Evolutionary conservation across 139 green algal species (phyloP).

Genomic region (Bryopsis sp.): DNA sequence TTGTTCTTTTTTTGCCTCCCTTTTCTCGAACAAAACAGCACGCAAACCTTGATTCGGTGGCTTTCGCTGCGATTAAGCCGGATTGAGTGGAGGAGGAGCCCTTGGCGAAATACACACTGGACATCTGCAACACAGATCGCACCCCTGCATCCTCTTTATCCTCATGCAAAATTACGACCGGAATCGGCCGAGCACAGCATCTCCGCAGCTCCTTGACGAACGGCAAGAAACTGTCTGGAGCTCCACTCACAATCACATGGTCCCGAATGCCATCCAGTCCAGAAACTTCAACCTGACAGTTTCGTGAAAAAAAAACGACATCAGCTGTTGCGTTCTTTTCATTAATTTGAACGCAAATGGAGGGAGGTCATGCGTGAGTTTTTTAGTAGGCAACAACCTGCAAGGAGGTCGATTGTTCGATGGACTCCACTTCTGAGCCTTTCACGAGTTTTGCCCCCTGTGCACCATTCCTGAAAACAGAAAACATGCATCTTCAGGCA

Average conservation of each 20-base stretch:
- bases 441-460: no score
- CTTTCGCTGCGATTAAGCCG: background rate
- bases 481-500: no score
- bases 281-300: no score
- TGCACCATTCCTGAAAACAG: no score
- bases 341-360: no score
- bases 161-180: conserved; percentile 34
- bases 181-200: conserved; percentile 18
- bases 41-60: background rate
- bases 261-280: conserved; percentile 15
- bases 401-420: no score
- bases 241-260: conserved; percentile 22
- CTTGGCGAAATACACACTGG: background rate
- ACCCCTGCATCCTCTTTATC: background rate
- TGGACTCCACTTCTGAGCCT: no score
- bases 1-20: background rate
- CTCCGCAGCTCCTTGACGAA: conserved; percentile 41
- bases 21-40: no score
- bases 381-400: no score
- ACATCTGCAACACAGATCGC: background rate
- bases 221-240: conserved; percentile 31
- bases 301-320: no score
- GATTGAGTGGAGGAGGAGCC: background rate
- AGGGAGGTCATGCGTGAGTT: no score
- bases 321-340: no score